Evolutionary conservation across 2,329 filamentous ascomycete species (phyloP), one percentile per base, ranked within the genome.

Genomic region (Fusarium zealandicum): DNA sequence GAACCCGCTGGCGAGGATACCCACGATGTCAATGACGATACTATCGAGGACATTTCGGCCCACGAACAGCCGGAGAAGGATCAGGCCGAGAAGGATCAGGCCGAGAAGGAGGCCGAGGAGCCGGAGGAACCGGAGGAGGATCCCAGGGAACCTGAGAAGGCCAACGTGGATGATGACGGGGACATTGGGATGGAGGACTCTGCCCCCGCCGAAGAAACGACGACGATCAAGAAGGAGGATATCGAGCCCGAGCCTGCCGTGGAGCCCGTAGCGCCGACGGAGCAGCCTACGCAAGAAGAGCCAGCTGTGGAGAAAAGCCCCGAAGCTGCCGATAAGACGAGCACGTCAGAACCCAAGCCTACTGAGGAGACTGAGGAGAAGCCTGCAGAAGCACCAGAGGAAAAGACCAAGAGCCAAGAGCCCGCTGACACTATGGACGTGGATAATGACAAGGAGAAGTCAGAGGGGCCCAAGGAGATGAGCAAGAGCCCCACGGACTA

Each of bases 161-260:
- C 39, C 5, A 74, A 73, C 28, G 68, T 76, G 5, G 80, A 83
- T 25, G 70, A 68, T 2, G 80, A 82, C 51, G 80, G 80, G 11
- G 80, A 83, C 62, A 73, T 83, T 6, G 78, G 80, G 9, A 83
- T 83, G 80, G 72, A 70, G 3, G 78, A 75, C 3, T 68, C 70
- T 1, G 57, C 71, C 1, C 50, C 64, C 17, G 53, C 54, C 6
- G 68, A 69, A 22, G 66, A 64, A 8, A 61, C 58, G 25, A 59
- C 59, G 4, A 57, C 63, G 4, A 65, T 67, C 11, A 68, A 69
- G 36, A 66, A 59, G 37, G 65, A 65, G 18, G 62, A 67, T 7
- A 43, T 64, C 13, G 60, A 67, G 28, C 47, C 59, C 2, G 66
- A 68, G 50, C 37, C 54, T 18, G 41, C 54, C n/a, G 18, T 43